phyloP scores from a whole-genome alignment of 2,329 filamentous ascomycete species.

The Diatrype stigma region DNA sequence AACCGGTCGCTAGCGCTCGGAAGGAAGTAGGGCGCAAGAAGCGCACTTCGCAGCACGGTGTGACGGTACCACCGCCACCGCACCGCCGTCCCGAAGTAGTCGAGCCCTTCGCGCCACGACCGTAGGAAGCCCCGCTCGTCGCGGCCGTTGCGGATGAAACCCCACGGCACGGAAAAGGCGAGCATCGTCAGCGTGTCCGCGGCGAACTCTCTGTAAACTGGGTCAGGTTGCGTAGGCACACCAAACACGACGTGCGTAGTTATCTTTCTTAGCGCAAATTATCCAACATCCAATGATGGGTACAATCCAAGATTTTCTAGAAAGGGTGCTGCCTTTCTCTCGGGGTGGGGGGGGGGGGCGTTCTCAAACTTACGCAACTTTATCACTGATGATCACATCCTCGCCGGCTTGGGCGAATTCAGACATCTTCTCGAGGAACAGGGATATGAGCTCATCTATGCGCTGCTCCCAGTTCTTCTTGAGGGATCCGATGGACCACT shows the following conservation, averaged over 20 bases:
- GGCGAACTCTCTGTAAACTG: constrained; percentile 34
- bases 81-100: constrained; percentile 32
- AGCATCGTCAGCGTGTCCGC: constrained; percentile 38
- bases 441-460: constrained; percentile 30
- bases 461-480: constrained; percentile 34
- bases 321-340: too few relatives aligned
- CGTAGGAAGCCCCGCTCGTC: constrained; percentile 32
- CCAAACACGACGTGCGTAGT: too few relatives aligned
- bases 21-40: constrained; percentile 20
- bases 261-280: too few relatives aligned
- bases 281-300: too few relatives aligned
- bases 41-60: constrained; percentile 23
- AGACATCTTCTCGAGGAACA: constrained; percentile 29
- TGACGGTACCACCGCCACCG: constrained; percentile 30
- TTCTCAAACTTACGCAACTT: constrained; percentile 22
- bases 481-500: constrained; percentile 33
- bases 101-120: constrained; percentile 33
- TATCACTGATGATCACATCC: constrained; percentile 30
- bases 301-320: too few relatives aligned
- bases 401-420: constrained; percentile 20
- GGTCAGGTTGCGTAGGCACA: too few relatives aligned
- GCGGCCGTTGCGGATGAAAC: constrained; percentile 33
- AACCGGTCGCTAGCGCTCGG: constrained; percentile 23
- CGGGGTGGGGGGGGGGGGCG: too few relatives aligned
- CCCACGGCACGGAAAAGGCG: constrained; percentile 32